Percentiles rank a stretch among this genome's conserved stretches.
Evolutionary conservation across 2,329 filamentous ascomycete species (phyloP).

Genomic region (Hypoxylon sp.): DNA sequence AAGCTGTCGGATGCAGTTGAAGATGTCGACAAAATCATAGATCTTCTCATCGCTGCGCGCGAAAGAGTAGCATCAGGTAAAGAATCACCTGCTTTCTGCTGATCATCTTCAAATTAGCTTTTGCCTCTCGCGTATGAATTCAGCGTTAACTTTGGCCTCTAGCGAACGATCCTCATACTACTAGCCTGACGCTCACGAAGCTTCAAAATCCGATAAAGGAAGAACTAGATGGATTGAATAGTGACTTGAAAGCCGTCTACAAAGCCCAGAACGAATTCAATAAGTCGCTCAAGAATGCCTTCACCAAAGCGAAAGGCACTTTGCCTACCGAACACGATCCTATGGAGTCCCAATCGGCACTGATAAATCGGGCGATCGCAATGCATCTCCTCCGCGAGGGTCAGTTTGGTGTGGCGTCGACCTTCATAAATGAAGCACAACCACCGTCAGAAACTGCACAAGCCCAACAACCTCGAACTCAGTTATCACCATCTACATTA

Average conservation of each 20-base stretch:
- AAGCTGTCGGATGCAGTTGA: conserved; percentile 78
- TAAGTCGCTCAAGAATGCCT: conserved; percentile 85
- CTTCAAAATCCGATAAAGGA: conserved; percentile 88
- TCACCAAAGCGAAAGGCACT: conserved; percentile 76
- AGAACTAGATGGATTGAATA: conserved; percentile 83
- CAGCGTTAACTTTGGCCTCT: conserved; percentile 14
- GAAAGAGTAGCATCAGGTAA: conserved; percentile 79
- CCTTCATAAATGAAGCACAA: conserved; percentile 81
- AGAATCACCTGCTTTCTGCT: conserved; percentile 1
- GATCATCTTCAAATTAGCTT: neutral
- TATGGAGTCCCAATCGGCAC: conserved; percentile 77
- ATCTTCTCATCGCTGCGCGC: conserved; percentile 79
- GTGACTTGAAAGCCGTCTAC: conserved; percentile 85
- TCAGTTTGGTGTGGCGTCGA: conserved; percentile 88
- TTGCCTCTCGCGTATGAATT: neutral
- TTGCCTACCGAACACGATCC: conserved; percentile 85
- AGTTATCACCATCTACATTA: conserved; percentile 48
- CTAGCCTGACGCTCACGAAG: conserved; percentile 81
- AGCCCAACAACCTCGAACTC: conserved; percentile 26
- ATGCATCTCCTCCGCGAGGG: conserved; percentile 98
- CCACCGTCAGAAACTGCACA: conserved; percentile 45
- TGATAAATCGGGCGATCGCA: conserved; percentile 93
- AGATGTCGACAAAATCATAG: conserved; percentile 87
- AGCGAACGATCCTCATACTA: conserved; percentile 74
- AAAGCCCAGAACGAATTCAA: conserved; percentile 85